Evolutionary conservation across 75 land plant species (phyloP), one percentile per base, ranked within the genome.

Genomic region (Larix kaempferi): DNA sequence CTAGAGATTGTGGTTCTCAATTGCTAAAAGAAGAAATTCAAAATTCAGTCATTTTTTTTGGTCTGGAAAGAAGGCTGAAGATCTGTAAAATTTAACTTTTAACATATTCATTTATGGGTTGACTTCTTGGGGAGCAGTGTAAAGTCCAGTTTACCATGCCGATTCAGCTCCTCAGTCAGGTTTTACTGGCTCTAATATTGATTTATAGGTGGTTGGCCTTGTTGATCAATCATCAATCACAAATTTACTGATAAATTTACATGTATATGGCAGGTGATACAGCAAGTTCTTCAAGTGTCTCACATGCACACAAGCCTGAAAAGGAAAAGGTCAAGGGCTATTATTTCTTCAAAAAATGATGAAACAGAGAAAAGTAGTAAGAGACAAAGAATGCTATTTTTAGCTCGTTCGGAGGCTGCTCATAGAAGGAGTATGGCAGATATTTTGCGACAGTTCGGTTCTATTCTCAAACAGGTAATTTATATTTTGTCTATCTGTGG

Each of bases 381-480:
- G 79, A 84, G 83, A 60, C 84, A 74, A 23, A 85, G 76, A 39
- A 71, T 61, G 76, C 26, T 83, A 73, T 86, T 84, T 58, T 41
- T 44, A 14, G 78, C 78, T 59, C 81, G 88, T 25, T 71, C 77
- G 12, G 86, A 86, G 73, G 82, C 86, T 60, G 79, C 78, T 52
- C 78, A 85, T 55, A 73, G 71, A 29, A 86, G 77, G 79, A 82
- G 86, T 23, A 76, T 79, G 82, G 54, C 52, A 52, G 86, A 86
- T 52, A 74, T 79, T 15, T 67, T 86, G 67, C 85, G 86, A 35
- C 77, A 78, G 7, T 29, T 80, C 14, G 69, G 82, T 76, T 77
- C 76, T 61, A 75, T 86, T 49, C 80, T 84, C 25, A 71, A 82
- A 59, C 86, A 86, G 76, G 88, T 84, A 80, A 55, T 21, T 67